These are phyloP conservation scores for Cordyceps javanica DNA, from an alignment of 2,329 filamentous ascomycete genomes.

Conservation along the genomic window DNA sequence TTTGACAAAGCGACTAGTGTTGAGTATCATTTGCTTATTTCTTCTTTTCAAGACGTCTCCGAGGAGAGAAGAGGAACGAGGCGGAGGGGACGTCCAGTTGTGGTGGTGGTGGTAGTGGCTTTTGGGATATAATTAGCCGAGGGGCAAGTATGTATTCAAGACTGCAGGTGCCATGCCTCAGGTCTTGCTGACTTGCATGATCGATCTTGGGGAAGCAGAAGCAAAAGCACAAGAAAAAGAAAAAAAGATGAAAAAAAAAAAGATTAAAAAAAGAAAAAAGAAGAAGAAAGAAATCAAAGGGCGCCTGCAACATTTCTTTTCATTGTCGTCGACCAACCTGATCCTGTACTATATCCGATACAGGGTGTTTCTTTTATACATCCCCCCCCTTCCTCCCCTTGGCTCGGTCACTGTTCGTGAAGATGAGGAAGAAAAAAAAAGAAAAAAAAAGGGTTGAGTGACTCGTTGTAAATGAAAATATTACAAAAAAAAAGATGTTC, in stretches of 20 bases:
- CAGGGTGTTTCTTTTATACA: constrained; percentile 1
- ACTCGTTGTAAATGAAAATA: not conserved
- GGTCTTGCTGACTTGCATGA: constrained; percentile 5
- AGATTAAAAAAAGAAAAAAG: not conserved
- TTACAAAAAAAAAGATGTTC: not conserved
- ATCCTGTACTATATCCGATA: constrained; percentile 7
- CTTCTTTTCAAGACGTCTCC: too few species aligned
- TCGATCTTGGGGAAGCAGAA: not conserved
- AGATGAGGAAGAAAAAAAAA: too few species aligned
- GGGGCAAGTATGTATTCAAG: not conserved
- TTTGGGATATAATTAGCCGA: not conserved
- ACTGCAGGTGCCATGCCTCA: not conserved
- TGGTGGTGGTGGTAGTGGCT: not conserved
- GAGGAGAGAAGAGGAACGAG: not conserved
- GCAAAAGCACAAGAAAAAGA: not conserved
- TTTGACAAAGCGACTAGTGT: too few species aligned
- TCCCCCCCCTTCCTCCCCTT: too few species aligned
- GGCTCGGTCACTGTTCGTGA: too few species aligned
- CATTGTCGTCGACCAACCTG: not conserved
- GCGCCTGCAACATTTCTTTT: constrained; percentile 1
- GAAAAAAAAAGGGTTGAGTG: not conserved
- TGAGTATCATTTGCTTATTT: too few species aligned
- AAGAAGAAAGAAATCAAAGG: not conserved
- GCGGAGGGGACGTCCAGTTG: not conserved
- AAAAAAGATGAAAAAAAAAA: not conserved